These are phyloP conservation scores for Annona cherimola DNA, from an alignment of 164 flowering plant species.

Conservation along the genomic window DNA sequence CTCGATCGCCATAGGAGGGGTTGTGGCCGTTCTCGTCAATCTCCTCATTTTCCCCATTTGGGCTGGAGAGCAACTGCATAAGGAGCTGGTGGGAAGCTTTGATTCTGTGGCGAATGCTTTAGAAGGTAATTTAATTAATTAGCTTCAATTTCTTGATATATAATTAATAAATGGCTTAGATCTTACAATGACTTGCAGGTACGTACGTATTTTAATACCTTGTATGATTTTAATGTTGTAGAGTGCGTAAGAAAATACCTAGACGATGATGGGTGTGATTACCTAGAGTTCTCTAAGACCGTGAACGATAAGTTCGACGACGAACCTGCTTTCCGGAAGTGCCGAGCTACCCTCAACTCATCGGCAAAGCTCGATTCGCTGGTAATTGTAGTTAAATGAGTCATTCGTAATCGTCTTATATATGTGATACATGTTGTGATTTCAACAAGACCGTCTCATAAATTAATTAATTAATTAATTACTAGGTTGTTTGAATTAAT, in stretches of 20 bases:
- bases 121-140: constrained; percentile 41
- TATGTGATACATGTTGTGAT: background rate
- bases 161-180: background rate
- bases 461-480: too few species aligned
- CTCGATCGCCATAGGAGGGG: constrained; percentile 73
- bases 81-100: constrained; percentile 55
- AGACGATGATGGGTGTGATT: constrained; percentile 51
- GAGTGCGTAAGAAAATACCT: constrained; percentile 78
- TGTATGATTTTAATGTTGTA: constrained; percentile 10
- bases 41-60: constrained; percentile 65
- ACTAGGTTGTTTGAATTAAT: background rate
- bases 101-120: constrained; percentile 67
- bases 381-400: constrained; percentile 29
- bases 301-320: constrained; percentile 69
- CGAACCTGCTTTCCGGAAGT: constrained; percentile 69
- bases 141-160: background rate
- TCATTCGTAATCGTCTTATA: background rate
- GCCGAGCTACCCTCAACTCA: constrained; percentile 52
- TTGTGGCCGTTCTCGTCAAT: constrained; percentile 72
- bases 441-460: background rate
- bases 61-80: constrained; percentile 82
- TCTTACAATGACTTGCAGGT: background rate
- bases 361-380: constrained; percentile 57
- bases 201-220: too few species aligned
- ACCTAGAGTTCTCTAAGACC: constrained; percentile 52